Evolutionary conservation across 352 stramenopile genomes (phyloP), one percentile per base, ranked within the genome.

Genomic region (Pythium utonaiense): DNA sequence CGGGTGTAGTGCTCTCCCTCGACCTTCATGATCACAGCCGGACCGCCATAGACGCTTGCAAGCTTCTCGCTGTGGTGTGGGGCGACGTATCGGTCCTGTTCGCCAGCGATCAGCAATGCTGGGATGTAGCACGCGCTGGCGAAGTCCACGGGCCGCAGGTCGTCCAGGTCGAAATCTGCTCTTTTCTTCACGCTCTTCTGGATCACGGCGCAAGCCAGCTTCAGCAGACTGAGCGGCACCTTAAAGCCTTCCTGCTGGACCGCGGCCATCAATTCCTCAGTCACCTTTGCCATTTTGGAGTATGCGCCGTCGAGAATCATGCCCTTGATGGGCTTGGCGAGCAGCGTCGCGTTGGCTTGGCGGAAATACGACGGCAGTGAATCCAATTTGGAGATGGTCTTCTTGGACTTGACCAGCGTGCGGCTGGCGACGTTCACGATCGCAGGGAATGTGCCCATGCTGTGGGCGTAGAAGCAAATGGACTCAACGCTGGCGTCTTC

Each of bases 371-470:
- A 62, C 12, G 85, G 81, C 52, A 93, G 60, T 27, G 70, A 66
- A 47, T 91, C 69, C n/a, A 91, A 55, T 57, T 79, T 85, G 22
- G 62, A 61, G 19, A 69, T 64, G 53, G 81, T 71, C 55, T 78
- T 78, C 57, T 80, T 80, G 58, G 47, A 57, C 7, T 68, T 69
- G 9, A 75, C 67, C 17, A 86, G 69, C 27, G 78, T 74, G 41
- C 84, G 83, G 55, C 76, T 65, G 22, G 81, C 80, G 6, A 91
- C 65, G 64, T 95, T 93, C 28, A 90, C 72, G 41, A 95, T 76
- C n/a, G 74, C 86, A 0, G 83, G 78, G 63, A 89, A 93, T 48
- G 69, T 78, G 22, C 86, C 82, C 86, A 95, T 95, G 54, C 80
- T 91, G 66, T 95, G 86, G 6, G 80, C 83, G 60, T 88, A 95